A percentile compares a stretch with the other conserved stretches of the same genome.
Conservation (phyloP, 306 rosid genomes). For the Dryas alaskensis region DNA sequence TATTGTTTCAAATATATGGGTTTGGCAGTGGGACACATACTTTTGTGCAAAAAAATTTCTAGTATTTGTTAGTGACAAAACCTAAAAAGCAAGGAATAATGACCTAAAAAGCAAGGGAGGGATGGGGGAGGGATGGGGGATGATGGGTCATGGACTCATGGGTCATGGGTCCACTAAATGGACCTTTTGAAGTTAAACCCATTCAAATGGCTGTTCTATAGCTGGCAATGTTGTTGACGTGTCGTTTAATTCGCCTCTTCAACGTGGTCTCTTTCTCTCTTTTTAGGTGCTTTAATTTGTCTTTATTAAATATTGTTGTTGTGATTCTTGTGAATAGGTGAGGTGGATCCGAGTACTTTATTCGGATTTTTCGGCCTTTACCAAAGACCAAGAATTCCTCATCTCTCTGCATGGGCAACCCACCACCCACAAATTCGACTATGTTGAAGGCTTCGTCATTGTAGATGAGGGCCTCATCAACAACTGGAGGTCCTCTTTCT, state of each 20-base stretch:
- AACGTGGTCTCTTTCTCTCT: constrained; percentile 13
- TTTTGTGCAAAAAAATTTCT: background rate
- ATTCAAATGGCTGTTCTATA: constrained; percentile 36
- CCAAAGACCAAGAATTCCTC: constrained; percentile 76
- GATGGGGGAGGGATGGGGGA: too few species aligned
- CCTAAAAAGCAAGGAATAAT: constrained; percentile 27
- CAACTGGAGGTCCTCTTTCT: constrained; percentile 95
- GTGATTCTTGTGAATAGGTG: constrained; percentile 48
- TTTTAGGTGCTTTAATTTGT: constrained; percentile 2
- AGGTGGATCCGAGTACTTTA: constrained; percentile 90
- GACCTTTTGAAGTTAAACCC: constrained; percentile 10
- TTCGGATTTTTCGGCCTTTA: constrained; percentile 64
- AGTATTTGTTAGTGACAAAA: constrained; percentile 24
- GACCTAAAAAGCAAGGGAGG: constrained; percentile 4
- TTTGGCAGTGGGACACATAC: background rate
- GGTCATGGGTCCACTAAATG: constrained; percentile 20
- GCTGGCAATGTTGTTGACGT: constrained; percentile 49
- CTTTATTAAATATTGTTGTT: background rate
- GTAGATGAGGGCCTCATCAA: constrained; percentile 89
- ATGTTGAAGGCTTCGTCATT: constrained; percentile 91
- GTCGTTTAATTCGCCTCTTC: constrained; percentile 4
- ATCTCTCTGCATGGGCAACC: constrained; percentile 73
- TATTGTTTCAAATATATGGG: too few species aligned
- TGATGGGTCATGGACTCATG: too few species aligned
- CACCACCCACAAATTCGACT: constrained; percentile 60